Percentiles rank a stretch among this genome's conserved stretches.
phyloP scores from a whole-genome alignment of 2,329 filamentous ascomycete species.

The Epicoccum sorghinum region DNA sequence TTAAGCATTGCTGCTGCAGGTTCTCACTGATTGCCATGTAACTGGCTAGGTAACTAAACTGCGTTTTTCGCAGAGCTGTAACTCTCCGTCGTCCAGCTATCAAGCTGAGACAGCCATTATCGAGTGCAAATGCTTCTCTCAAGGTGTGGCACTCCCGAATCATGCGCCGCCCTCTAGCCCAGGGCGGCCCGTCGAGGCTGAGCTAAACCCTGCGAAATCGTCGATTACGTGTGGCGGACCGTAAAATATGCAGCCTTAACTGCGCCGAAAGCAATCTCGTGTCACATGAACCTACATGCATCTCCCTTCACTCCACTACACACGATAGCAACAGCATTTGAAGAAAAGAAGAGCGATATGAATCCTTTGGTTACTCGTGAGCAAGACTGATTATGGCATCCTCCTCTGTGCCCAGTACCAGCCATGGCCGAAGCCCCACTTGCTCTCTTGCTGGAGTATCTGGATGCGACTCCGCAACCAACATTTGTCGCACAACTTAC shows the following conservation, averaged over 20 bases:
- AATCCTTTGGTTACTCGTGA: neutral
- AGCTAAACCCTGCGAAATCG: neutral
- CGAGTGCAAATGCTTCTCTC: too few species aligned
- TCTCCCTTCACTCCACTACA: neutral
- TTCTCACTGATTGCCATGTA: too few species aligned
- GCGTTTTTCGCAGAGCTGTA: too few species aligned
- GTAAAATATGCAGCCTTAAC: neutral
- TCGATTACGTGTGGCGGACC: slow-evolving; percentile 1
- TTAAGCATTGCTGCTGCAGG: too few species aligned
- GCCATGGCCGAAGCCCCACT: slow-evolving; percentile 8
- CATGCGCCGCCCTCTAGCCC: neutral
- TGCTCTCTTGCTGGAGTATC: slow-evolving; percentile 9
- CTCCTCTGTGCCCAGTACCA: neutral
- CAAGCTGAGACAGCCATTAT: too few species aligned
- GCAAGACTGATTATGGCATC: neutral
- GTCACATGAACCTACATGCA: neutral
- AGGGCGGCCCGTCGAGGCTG: neutral
- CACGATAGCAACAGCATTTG: neutral
- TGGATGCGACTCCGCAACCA: slow-evolving; percentile 7
- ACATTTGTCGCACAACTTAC: slow-evolving; percentile 4
- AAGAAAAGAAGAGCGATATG: neutral
- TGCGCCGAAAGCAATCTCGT: neutral
- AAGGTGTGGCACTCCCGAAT: too few species aligned
- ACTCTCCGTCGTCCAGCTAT: too few species aligned
- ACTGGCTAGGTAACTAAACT: too few species aligned